Conservation (phyloP, 169 alveolate genomes). For the Babesia bovis region DNA sequence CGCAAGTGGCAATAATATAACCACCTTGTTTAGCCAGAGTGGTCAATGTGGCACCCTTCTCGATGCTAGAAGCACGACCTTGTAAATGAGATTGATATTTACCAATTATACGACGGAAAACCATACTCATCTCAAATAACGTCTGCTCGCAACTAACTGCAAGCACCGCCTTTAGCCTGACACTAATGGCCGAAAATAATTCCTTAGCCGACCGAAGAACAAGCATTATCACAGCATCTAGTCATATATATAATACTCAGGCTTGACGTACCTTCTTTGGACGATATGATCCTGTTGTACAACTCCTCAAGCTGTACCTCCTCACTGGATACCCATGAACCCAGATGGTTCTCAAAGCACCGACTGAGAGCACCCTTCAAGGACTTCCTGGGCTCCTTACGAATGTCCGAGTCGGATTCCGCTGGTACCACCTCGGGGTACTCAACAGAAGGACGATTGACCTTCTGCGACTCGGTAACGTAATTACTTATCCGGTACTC, state of each 20-base stretch:
- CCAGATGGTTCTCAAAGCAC: constrained; percentile 59
- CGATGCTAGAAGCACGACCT: constrained; percentile 11
- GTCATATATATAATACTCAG: background rate
- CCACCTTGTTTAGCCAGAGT: constrained; percentile 38
- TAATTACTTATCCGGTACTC: constrained; percentile 31
- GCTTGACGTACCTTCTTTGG: constrained; percentile 17
- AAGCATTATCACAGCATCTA: constrained; percentile 49
- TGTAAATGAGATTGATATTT: constrained; percentile 46
- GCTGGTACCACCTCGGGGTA: constrained; percentile 47
- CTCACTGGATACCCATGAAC: constrained; percentile 62
- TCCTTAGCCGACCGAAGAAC: constrained; percentile 60
- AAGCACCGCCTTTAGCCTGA: constrained; percentile 48
- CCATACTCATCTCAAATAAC: constrained; percentile 55
- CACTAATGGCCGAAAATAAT: constrained; percentile 53
- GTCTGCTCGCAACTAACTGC: constrained; percentile 65
- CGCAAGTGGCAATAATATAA: constrained; percentile 53
- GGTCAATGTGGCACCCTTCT: constrained; percentile 15
- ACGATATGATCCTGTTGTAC: constrained; percentile 24
- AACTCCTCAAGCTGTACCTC: constrained; percentile 52
- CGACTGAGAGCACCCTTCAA: constrained; percentile 50
- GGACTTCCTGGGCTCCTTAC: background rate
- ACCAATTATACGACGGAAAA: constrained; percentile 33
- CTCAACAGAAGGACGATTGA: constrained; percentile 27
- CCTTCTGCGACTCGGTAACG: background rate
- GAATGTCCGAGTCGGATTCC: background rate